phyloP scores from a whole-genome alignment of 176 grass and related monocot genomes.

The Eragrostis nindensis region DNA sequence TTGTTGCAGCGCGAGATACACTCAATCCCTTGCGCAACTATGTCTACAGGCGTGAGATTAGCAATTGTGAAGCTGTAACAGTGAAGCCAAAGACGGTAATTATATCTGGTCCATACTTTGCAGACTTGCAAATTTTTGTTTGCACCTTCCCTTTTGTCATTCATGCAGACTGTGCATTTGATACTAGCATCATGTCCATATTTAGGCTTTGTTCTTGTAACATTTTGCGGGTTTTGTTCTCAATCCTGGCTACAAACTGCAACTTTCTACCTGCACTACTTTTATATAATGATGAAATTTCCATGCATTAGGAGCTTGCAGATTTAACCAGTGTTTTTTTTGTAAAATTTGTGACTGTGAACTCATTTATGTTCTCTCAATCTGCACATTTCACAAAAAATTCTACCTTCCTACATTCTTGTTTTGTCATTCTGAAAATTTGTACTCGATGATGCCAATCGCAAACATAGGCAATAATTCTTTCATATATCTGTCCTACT shows the following conservation, averaged over 20 bases:
- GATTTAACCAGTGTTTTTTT: too few species aligned
- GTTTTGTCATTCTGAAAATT: not conserved
- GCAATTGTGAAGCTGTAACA: not conserved
- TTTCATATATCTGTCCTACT: not conserved
- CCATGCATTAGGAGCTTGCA: too few species aligned
- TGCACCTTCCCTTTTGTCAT: not conserved
- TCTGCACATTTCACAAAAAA: not conserved
- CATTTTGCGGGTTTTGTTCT: too few species aligned
- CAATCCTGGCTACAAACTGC: not conserved
- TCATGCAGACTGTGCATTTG: too few species aligned
- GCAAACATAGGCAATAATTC: not conserved
- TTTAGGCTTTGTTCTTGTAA: not conserved
- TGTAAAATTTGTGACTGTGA: not conserved
- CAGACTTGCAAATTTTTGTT: not conserved
- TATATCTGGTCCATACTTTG: not conserved
- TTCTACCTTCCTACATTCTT: not conserved
- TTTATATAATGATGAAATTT: too few species aligned
- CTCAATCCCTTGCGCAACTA: too few species aligned
- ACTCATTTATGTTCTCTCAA: not conserved
- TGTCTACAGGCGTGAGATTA: constrained; percentile 18
- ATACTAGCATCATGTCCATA: not conserved
- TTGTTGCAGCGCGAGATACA: not conserved
- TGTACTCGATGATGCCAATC: not conserved
- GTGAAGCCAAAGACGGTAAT: not conserved
- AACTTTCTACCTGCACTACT: not conserved